Conservation (phyloP, 169 alveolate genomes). For the Plasmodium inui region DNA sequence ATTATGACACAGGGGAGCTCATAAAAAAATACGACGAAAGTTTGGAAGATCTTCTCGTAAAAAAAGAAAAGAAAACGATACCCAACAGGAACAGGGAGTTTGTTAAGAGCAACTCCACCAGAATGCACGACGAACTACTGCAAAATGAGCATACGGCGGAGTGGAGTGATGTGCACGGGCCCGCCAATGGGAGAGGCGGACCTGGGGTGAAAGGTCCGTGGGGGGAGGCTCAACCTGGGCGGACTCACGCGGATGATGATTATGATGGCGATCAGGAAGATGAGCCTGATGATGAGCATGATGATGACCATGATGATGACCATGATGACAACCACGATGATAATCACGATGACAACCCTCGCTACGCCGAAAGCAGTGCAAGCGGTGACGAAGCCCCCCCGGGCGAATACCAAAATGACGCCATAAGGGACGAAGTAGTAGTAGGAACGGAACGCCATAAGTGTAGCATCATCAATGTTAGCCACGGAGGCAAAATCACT, state of each 20-base stretch:
- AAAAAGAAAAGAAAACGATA: conserved; percentile 3
- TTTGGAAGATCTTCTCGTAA: neutral
- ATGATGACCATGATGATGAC: neutral
- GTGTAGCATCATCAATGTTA: neutral
- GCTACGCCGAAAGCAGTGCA: neutral
- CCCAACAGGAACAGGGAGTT: conserved; percentile 1
- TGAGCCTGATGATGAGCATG: neutral
- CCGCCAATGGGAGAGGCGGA: neutral
- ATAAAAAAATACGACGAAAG: conserved; percentile 56
- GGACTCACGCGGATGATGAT: neutral
- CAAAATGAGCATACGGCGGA: neutral
- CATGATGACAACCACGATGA: neutral
- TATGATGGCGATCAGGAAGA: neutral
- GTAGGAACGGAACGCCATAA: neutral
- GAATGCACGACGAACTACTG: neutral
- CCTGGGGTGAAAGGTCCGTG: too few species aligned
- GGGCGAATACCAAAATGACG: neutral
- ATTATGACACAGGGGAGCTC: conserved; percentile 63
- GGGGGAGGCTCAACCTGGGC: neutral
- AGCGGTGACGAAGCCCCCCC: neutral
- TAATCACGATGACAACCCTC: neutral
- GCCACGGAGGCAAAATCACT: neutral
- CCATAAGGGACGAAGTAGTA: neutral
- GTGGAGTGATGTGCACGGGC: neutral
- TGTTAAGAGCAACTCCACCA: neutral